These are phyloP conservation scores for Pseudonectria foliicola DNA, from an alignment of 2,329 filamentous ascomycete species.

Conservation along the genomic window DNA sequence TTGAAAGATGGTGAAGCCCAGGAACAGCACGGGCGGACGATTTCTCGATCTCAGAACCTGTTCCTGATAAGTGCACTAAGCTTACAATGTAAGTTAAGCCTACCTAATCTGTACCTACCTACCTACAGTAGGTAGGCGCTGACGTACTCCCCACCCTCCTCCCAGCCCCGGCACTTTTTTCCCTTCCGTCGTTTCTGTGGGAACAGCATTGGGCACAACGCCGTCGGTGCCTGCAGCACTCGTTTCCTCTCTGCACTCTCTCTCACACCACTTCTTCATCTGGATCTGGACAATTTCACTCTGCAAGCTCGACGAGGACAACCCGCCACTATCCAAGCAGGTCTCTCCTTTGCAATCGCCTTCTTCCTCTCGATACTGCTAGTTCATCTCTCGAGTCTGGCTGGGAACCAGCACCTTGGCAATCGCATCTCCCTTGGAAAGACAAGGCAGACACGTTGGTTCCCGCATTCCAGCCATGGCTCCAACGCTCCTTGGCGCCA, in stretches of 20 bases:
- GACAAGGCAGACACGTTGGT: conserved; percentile 12
- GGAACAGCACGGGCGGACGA: no score
- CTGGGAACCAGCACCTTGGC: conserved; percentile 9
- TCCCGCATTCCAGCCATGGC: conserved; percentile 27
- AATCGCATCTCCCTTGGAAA: conserved; percentile 1
- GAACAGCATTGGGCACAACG: conserved; percentile 13
- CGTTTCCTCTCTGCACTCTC: not conserved
- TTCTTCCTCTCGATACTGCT: no score
- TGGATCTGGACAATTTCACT: not conserved
- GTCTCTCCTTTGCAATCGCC: not conserved
- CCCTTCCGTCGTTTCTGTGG: conserved; percentile 22
- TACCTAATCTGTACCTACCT: no score
- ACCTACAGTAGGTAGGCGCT: no score
- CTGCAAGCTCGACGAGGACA: not conserved
- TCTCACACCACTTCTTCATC: no score
- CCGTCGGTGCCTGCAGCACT: conserved; percentile 6
- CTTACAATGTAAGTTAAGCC: no score
- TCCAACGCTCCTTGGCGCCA: conserved; percentile 29
- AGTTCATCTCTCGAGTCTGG: no score
- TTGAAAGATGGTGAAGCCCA: no score
- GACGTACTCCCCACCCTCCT: conserved; percentile 12
- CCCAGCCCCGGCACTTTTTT: conserved; percentile 21
- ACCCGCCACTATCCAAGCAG: not conserved
- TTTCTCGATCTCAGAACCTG: no score
- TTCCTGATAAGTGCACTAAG: no score